phyloP scores from a whole-genome alignment of 2,329 filamentous ascomycete genomes.

The Ophiostoma montium region DNA sequence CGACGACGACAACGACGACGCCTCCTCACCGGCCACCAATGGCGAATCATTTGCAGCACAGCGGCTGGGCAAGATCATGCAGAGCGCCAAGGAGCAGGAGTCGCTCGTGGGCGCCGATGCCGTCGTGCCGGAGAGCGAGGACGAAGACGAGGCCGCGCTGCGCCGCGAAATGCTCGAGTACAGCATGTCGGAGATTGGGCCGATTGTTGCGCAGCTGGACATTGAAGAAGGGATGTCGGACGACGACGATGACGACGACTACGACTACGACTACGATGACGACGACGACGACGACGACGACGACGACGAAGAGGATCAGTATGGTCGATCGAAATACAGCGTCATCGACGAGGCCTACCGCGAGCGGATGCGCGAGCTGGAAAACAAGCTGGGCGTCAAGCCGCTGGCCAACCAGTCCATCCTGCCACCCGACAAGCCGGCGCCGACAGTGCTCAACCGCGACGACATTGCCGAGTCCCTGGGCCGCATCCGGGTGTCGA shows the following conservation, averaged over 20 bases:
- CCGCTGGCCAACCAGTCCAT: slow-evolving; percentile 23
- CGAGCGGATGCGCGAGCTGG: slow-evolving; percentile 71
- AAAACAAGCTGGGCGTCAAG: slow-evolving; percentile 56
- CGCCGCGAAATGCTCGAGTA: slow-evolving; percentile 86
- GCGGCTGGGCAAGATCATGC: slow-evolving; percentile 42
- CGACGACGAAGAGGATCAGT: slow-evolving; percentile 61
- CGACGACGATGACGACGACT: slow-evolving; percentile 28
- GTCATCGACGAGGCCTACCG: slow-evolving; percentile 63
- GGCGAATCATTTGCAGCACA: slow-evolving; percentile 27
- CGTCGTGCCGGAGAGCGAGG: slow-evolving; percentile 59
- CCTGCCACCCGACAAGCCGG: neutral
- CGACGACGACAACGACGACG: no score
- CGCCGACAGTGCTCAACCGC: neutral
- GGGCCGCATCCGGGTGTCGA: slow-evolving; percentile 39
- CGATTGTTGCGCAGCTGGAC: slow-evolving; percentile 83
- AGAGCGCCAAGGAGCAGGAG: slow-evolving; percentile 40
- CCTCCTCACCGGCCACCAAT: neutral
- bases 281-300: slow-evolving; percentile 35
- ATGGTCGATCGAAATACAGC: slow-evolving; percentile 55
- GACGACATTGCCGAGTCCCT: slow-evolving; percentile 32
- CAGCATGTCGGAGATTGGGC: slow-evolving; percentile 72
- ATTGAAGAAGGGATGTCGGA: slow-evolving; percentile 55
- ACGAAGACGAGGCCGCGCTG: slow-evolving; percentile 63
- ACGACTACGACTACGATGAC: slow-evolving; percentile 26
- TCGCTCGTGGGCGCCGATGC: slow-evolving; percentile 30